phyloP scores from a whole-genome alignment of 2,329 filamentous ascomycete species.

The Coleophoma cylindrospora region DNA sequence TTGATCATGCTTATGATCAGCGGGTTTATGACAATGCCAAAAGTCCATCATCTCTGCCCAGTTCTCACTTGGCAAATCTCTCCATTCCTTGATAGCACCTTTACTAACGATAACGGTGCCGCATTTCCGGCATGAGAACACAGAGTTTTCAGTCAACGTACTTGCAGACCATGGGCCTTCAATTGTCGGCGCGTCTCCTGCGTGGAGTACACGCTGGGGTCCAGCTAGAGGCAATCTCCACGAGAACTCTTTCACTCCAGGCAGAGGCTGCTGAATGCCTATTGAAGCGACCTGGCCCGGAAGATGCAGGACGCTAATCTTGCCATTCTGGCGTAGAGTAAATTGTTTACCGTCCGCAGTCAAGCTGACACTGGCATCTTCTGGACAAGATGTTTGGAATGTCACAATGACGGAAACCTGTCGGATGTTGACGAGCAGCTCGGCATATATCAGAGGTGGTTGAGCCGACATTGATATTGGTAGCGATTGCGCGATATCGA shows the following conservation, averaged over 20 bases:
- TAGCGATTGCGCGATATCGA: background rate
- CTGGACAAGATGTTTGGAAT: conserved; percentile 33
- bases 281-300: conserved; percentile 27
- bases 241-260: conserved; percentile 32
- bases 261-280: conserved; percentile 13
- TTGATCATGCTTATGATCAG: conserved; percentile 45
- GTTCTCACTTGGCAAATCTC: conserved; percentile 90
- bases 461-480: conserved; percentile 6
- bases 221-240: conserved; percentile 47
- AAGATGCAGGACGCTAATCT: conserved; percentile 29
- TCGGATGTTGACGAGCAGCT: conserved; percentile 59
- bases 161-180: conserved; percentile 45
- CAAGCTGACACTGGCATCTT: conserved; percentile 28
- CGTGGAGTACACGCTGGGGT: conserved; percentile 3
- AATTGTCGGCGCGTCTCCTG: conserved; percentile 12
- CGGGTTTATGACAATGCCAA: conserved; percentile 97
- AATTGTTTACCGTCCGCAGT: conserved; percentile 40
- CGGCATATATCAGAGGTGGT: conserved; percentile 48
- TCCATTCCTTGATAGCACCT: conserved; percentile 58
- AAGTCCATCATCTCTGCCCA: conserved; percentile 99
- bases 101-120: conserved; percentile 34
- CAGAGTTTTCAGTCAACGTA: conserved; percentile 33
- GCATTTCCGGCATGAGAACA: conserved; percentile 33
- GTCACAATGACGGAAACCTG: conserved; percentile 56
- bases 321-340: conserved; percentile 41